phyloP scores from a whole-genome alignment of 2,329 filamentous ascomycete species.

The Hymenoscyphus occultus region DNA sequence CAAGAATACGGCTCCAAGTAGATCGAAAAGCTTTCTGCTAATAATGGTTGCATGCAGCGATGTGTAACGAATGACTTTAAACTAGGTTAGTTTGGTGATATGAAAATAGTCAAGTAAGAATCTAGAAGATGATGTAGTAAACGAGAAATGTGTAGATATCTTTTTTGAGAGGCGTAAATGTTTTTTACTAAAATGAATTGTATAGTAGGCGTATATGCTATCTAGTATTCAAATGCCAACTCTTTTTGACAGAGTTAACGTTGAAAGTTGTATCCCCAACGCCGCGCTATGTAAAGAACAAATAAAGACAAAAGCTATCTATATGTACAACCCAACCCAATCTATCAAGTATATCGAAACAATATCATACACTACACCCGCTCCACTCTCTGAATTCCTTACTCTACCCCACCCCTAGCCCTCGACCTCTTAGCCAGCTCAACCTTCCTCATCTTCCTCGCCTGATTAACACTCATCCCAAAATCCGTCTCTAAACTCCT shows the following conservation, averaged over 20 bases:
- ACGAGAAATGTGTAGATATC: no score
- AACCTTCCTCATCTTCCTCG: conserved; percentile 63
- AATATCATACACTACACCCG: background rate
- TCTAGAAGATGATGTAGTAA: no score
- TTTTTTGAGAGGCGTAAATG: no score
- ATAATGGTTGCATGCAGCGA: no score
- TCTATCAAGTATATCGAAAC: background rate
- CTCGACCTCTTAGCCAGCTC: conserved; percentile 45
- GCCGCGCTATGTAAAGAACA: background rate
- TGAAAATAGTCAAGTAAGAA: no score
- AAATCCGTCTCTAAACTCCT: conserved; percentile 47
- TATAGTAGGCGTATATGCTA: no score
- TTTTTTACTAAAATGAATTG: no score
- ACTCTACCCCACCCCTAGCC: conserved; percentile 12
- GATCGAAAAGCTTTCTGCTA: no score
- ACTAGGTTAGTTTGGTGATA: no score
- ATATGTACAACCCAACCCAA: background rate
- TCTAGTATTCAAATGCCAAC: background rate
- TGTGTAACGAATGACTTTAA: no score
- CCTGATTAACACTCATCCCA: conserved; percentile 63
- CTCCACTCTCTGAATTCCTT: background rate
- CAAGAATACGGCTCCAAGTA: no score
- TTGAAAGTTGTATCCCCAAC: background rate
- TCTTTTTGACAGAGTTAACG: background rate
- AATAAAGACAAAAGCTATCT: background rate